Evolutionary conservation across 2,329 filamentous ascomycete genomes (phyloP).

Genomic region (Ophiostoma ulmi): DNA sequence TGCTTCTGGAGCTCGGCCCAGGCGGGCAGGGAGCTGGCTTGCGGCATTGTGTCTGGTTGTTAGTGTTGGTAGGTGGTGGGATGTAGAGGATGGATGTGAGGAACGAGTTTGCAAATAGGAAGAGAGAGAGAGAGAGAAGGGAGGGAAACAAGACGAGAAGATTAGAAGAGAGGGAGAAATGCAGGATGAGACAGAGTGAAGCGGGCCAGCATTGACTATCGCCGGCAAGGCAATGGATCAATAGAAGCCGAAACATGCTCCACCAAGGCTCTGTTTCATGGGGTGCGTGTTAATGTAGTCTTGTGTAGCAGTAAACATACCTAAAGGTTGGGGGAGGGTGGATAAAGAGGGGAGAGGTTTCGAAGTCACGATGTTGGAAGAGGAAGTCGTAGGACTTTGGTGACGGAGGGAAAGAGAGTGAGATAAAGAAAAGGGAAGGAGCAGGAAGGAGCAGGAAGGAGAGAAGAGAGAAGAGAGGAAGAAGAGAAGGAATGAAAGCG

Average conservation of each 20-base stretch:
- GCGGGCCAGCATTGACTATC: not conserved
- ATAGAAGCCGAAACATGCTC: slow-evolving; percentile 12
- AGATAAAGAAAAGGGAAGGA: not conserved
- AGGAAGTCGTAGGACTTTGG: slow-evolving; percentile 5
- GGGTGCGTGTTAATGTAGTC: not conserved
- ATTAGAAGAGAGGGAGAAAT: not conserved
- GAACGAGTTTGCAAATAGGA: not conserved
- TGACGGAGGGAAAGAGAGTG: not conserved
- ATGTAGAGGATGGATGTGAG: not conserved
- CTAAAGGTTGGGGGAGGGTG: not conserved
- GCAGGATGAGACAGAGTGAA: not conserved
- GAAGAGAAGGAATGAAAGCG: slow-evolving; percentile 3
- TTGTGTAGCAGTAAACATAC: not conserved
- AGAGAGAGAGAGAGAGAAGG: not conserved
- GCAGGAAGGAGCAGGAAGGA: no score
- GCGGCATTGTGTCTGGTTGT: slow-evolving; percentile 54
- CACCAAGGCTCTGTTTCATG: slow-evolving; percentile 9
- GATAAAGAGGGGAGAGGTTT: not conserved
- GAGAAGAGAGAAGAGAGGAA: not conserved
- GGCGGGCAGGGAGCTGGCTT: slow-evolving; percentile 77
- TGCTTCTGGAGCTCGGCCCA: slow-evolving; percentile 91
- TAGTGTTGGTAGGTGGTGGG: slow-evolving; percentile 3
- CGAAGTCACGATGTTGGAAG: slow-evolving; percentile 12
- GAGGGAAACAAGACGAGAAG: not conserved
- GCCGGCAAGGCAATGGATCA: not conserved